Evolutionary conservation across 192 early-diverging fungal genomes (phyloP).

Genomic region (Podila clonocystis): DNA sequence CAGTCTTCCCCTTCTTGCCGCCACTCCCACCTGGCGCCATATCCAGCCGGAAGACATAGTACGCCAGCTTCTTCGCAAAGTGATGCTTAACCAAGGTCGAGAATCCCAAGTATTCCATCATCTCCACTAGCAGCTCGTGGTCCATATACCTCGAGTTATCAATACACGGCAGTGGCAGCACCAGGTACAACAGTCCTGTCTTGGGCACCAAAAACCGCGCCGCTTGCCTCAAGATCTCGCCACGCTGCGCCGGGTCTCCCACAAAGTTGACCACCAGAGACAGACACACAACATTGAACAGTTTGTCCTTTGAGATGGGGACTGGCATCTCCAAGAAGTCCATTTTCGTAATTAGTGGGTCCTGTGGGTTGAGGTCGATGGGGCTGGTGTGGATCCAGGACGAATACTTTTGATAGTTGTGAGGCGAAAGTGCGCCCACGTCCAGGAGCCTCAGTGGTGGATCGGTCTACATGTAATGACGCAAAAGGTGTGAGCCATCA

Average conservation of each 20-base stretch:
- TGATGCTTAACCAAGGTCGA: slow-evolving; percentile 63
- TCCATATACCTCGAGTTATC: slow-evolving; percentile 87
- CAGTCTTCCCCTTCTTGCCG: background rate
- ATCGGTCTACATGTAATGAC: background rate
- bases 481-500: no score
- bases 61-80: slow-evolving; percentile 80
- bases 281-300: slow-evolving; percentile 83
- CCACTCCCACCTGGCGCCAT: background rate
- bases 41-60: slow-evolving; percentile 73
- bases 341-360: slow-evolving; percentile 73
- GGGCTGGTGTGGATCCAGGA: slow-evolving; percentile 77
- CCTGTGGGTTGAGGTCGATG: slow-evolving; percentile 91
- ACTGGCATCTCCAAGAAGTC: slow-evolving; percentile 83
- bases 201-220: slow-evolving; percentile 54
- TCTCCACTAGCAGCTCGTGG: slow-evolving; percentile 73
- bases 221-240: slow-evolving; percentile 71
- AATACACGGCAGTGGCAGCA: slow-evolving; percentile 85
- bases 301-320: slow-evolving; percentile 43
- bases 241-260: slow-evolving; percentile 75
- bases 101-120: slow-evolving; percentile 75
- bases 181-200: slow-evolving; percentile 75
- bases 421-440: slow-evolving; percentile 83
- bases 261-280: slow-evolving; percentile 93
- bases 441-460: slow-evolving; percentile 73
- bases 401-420: slow-evolving; percentile 75